Evolutionary conservation across 257 asterid genomes (phyloP), one percentile per base, ranked within the genome.

Genomic region (Marsdenia floribunda): DNA sequence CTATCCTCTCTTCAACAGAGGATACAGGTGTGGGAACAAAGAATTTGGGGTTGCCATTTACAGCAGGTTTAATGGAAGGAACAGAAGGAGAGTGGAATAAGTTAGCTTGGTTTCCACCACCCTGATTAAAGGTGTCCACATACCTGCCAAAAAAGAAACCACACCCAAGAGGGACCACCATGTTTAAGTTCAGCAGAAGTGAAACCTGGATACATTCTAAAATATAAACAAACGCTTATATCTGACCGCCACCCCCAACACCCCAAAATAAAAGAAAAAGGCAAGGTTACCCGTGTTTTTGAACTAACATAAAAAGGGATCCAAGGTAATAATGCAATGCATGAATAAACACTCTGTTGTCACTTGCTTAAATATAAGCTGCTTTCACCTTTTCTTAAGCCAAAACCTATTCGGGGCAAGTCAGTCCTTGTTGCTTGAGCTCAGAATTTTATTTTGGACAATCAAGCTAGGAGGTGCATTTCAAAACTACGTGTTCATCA

Each of bases 11-110:
- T 68, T 87, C 96, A 42, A 73, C 78, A 68, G 82, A 54, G 60
- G 89, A 54, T 29, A 83, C 80, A 40, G 90, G 86, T 2, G 88
- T 18, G 5, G 99, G 99, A 50, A 95, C 89, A 74, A 95, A 95
- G 85, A 95, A 90, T 78, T 81, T 90, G n/a, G 90, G 89, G 78
- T 82, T 88, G 75, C 81, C 78, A 42, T 81, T 81, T 38, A 70
- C 76, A 67, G 92, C 75, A 63, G 94, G 96, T 83, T 86, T 90
- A 11, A 74, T 44, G 33, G 97, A 75, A 64, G 96, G 84, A 70
- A 71, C 80, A 52, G 92, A 46, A 18, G 96, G 96, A 7, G 98
- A 86, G 68, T 85, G 95, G 83, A 87, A 90, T 35, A 83, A 59
- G 83, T 81, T 86, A 10, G 90, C 75, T 12, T 91, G 70, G 76